These are phyloP conservation scores for Penicillium paneum DNA, from an alignment of 2,329 filamentous ascomycete genomes.

Conservation along the genomic window DNA sequence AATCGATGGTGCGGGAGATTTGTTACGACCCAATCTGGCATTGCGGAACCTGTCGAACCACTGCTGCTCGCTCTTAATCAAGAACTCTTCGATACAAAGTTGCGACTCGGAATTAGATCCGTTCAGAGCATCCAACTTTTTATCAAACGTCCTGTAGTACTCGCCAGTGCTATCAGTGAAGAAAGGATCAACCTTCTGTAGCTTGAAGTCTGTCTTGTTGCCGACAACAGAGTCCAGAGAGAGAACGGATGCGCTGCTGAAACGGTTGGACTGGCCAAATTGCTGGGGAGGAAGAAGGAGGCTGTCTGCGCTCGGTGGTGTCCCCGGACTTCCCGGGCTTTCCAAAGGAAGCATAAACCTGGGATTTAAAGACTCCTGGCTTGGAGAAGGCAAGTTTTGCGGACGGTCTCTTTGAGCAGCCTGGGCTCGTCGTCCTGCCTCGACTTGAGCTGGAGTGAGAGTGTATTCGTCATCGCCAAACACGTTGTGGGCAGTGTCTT, in stretches of 20 bases:
- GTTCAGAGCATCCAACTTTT: constrained; percentile 53
- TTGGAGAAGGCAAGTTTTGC: constrained; percentile 5
- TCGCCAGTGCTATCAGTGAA: constrained; percentile 63
- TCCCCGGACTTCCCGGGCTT: constrained; percentile 27
- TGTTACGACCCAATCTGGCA: constrained; percentile 54
- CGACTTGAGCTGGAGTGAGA: constrained; percentile 38
- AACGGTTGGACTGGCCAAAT: constrained; percentile 30
- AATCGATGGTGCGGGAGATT: constrained; percentile 39
- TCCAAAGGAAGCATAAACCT: constrained; percentile 20
- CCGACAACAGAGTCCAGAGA: constrained; percentile 58
- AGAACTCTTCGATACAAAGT: constrained; percentile 63
- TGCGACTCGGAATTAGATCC: constrained; percentile 57
- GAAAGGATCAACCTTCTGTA: constrained; percentile 65
- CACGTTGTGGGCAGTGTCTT: constrained; percentile 32
- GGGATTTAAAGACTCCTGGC: constrained; percentile 24
- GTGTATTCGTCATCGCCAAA: constrained; percentile 43
- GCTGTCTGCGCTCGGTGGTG: constrained; percentile 30
- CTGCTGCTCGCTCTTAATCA: constrained; percentile 64
- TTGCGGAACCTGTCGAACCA: constrained; percentile 61
- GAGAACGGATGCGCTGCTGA: constrained; percentile 48
- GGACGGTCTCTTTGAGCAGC: constrained; percentile 17
- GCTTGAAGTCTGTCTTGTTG: constrained; percentile 59
- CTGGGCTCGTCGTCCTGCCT: constrained; percentile 33
- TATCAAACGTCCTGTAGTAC: constrained; percentile 58
- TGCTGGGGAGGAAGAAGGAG: constrained; percentile 31